A percentile compares a stretch with the other conserved stretches of the same genome.
Conservation (phyloP, 1,284 basidiomycete species). For the Flammula alnicola region DNA sequence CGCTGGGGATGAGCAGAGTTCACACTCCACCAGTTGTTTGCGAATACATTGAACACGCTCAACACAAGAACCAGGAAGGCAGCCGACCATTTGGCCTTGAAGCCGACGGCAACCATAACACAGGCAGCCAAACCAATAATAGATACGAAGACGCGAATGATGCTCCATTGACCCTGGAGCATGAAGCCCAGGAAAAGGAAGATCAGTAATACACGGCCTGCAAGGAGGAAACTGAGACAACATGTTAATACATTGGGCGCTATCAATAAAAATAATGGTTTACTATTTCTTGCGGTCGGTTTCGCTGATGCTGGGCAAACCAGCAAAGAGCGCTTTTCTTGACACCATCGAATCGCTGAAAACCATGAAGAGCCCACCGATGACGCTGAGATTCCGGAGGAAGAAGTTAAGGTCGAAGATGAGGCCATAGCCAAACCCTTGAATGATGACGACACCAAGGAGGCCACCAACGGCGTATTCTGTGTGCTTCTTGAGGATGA, state of each 20-base stretch:
- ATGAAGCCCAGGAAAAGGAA: slow-evolving; percentile 99
- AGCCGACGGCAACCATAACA: slow-evolving; percentile 96
- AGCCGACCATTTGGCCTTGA: slow-evolving; percentile 99
- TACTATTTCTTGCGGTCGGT: slow-evolving; percentile 98
- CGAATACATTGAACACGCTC: slow-evolving; percentile 95
- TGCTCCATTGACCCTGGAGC: slow-evolving; percentile 90
- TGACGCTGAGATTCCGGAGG: slow-evolving; percentile 92
- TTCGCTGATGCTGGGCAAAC: slow-evolving; percentile 89
- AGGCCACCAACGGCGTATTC: slow-evolving; percentile 91
- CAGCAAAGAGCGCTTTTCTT: slow-evolving; percentile 90
- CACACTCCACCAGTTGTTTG: slow-evolving; percentile 99
- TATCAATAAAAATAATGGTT: slow-evolving; percentile 34
- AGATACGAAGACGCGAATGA: slow-evolving; percentile 86
- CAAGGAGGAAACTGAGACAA: slow-evolving; percentile 84
- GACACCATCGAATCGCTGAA: slow-evolving; percentile 94
- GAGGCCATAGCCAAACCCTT: slow-evolving; percentile 94
- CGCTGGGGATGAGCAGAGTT: slow-evolving; percentile 91
- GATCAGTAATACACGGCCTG: slow-evolving; percentile 95
- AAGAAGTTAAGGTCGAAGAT: slow-evolving; percentile 99
- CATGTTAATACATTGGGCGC: slow-evolving; percentile 1
- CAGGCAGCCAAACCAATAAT: slow-evolving; percentile 91
- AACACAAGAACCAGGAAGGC: slow-evolving; percentile 95
- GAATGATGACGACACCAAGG: slow-evolving; percentile 89
- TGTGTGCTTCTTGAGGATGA: slow-evolving; percentile 88
- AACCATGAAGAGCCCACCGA: slow-evolving; percentile 96